Base-by-base conservation (phyloP, 1,284 basidiomycete genomes). In the Malassezia brasiliensis region DNA sequence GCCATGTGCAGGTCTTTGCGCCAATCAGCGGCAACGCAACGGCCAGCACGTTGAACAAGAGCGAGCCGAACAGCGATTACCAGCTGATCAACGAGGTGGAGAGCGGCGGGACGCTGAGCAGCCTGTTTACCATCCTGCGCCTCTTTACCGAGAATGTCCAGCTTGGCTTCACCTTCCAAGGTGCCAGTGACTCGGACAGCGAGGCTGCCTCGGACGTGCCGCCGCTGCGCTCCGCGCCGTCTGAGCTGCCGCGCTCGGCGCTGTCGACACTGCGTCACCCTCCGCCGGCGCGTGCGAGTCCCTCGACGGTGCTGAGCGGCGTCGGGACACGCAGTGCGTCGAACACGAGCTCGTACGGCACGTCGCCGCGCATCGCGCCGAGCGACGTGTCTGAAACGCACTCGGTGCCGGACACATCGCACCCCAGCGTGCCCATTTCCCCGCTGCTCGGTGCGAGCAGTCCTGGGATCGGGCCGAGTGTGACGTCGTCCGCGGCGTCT, bases 71-170 rank as follows among this genome's bases (percentile, higher is more conserved):
- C 48, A 59, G 9, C 41, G 70, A 67, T 10, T 72, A 67, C 44
- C 72, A 74, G 52, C 59, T 74, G 22, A 57, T 74, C 47, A 71
- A 73, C 61, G 70, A 74, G 37, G 72, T 74, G 39, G 63, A 65
- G 52, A 69, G 63, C 39, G 71, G 69, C 46, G 69, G 93, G 10
- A 98, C 90, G 0, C 79, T 96, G 14, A 93, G 90, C 37, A 93
- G 89, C 67, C 80, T 96, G 37, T 96, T 98, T 77, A 96, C 90
- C 12, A 98, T 98, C 70, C 81, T 98, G 50, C 87, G 78, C 55
- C 79, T 99, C 45, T 98, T 99, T 77, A 99, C 94, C 1, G 93
- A 98, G 76, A 87, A 96, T 69, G 85, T 98, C 67, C 86, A 90
- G 76, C 83, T 96, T 65, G 86, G 88, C 6, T 66, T 69, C 31